phyloP scores from a whole-genome alignment of 768 basidiomycete species.

The Hypsizygus marmoreus region DNA sequence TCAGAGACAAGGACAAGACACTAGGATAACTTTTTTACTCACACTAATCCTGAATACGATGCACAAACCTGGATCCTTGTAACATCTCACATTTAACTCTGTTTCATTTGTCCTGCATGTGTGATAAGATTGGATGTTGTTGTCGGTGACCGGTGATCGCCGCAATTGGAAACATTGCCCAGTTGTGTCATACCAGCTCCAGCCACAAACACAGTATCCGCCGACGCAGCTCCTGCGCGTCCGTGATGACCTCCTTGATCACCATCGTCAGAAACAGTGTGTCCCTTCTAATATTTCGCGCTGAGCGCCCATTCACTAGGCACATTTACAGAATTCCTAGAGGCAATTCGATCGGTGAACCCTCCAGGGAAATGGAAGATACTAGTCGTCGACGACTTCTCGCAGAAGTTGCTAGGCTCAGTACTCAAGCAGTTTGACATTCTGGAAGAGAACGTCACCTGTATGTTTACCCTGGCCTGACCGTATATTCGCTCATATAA shows the following conservation, averaged over 20 bases:
- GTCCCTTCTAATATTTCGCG: constrained; percentile 14
- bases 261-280: constrained; percentile 45
- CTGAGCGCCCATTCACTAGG: constrained; percentile 3
- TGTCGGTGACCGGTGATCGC: constrained; percentile 20
- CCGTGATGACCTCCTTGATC: constrained; percentile 42
- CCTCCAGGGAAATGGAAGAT: constrained; percentile 95
- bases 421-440: constrained; percentile 95
- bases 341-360: constrained; percentile 83
- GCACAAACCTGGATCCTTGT: neutral
- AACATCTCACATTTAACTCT: too few relatives aligned
- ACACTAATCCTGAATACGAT: constrained; percentile 1
- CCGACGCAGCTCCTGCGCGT: constrained; percentile 3
- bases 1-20: constrained; percentile 13
- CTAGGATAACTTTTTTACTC: constrained; percentile 1
- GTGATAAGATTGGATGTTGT: constrained; percentile 16
- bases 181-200: constrained; percentile 1
- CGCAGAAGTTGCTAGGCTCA: constrained; percentile 78
- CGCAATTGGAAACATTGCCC: constrained; percentile 9
- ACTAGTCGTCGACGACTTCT: constrained; percentile 92
- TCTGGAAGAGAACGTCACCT: constrained; percentile 92
- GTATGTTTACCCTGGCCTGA: constrained; percentile 53
- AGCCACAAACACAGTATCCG: neutral
- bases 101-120: too few relatives aligned
- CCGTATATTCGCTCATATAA: neutral
- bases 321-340: constrained; percentile 69